Evolutionary conservation across 805 yeast genomes (phyloP).

Genomic region (Hanseniaspora pseudoguilliermondii): DNA sequence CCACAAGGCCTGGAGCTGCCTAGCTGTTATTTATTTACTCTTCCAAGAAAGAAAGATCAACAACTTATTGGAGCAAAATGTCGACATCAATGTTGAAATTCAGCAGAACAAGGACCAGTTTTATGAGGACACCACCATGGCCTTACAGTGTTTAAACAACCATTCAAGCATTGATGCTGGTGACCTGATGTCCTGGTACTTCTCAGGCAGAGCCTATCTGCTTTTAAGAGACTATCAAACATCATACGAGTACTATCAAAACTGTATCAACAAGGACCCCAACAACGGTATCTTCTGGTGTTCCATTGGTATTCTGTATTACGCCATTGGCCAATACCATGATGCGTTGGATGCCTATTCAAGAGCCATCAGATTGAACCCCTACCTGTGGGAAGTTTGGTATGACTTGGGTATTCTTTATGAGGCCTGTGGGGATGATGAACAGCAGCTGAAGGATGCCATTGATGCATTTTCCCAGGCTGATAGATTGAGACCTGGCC

Average conservation of each 20-base stretch:
- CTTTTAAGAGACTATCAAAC: conserved; percentile 86
- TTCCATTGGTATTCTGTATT: conserved; percentile 86
- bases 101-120: conserved; percentile 34
- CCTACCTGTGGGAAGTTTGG: conserved; percentile 96
- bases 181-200: conserved; percentile 96
- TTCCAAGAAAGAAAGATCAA: conserved; percentile 15
- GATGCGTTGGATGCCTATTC: conserved; percentile 97
- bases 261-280: conserved; percentile 92
- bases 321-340: conserved; percentile 88
- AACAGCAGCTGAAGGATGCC: conserved; percentile 71
- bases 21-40: conserved; percentile 82
- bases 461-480: conserved; percentile 95
- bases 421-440: conserved; percentile 79
- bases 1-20: conserved; percentile 88
- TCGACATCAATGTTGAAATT: not conserved
- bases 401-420: conserved; percentile 93
- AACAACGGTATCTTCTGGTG: conserved; percentile 98
- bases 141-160: conserved; percentile 68
- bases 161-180: conserved; percentile 78
- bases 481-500: conserved; percentile 84
- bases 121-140: conserved; percentile 72
- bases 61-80: not conserved
- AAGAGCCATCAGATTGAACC: conserved; percentile 87
- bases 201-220: conserved; percentile 94
- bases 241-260: conserved; percentile 97